A percentile compares a stretch with the other conserved stretches of the same genome.
Evolutionary conservation across 768 basidiomycete species (phyloP).

Genomic region (Boletus tomentosulus): DNA sequence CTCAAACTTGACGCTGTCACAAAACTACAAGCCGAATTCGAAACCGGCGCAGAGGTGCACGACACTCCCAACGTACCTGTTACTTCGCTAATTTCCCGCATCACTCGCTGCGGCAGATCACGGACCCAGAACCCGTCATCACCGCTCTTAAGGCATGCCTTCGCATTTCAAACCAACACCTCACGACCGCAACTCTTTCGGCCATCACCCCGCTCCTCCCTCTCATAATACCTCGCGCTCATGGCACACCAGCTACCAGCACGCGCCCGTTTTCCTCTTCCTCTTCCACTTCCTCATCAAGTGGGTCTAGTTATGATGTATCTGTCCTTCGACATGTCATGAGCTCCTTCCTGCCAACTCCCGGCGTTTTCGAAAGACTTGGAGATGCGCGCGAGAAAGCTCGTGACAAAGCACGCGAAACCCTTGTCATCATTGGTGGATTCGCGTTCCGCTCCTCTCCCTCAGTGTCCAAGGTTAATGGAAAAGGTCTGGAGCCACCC

Average conservation of each 20-base stretch:
- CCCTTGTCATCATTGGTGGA: slow-evolving; percentile 69
- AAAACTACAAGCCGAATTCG: slow-evolving; percentile 74
- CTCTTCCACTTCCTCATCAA: slow-evolving; percentile 45
- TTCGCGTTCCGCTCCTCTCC: slow-evolving; percentile 61
- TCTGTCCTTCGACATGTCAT: slow-evolving; percentile 64
- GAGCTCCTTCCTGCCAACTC: slow-evolving; percentile 63
- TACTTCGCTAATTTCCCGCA: slow-evolving; percentile 11
- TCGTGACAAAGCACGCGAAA: slow-evolving; percentile 71
- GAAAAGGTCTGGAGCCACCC: slow-evolving; percentile 68
- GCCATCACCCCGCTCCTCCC: slow-evolving; percentile 65
- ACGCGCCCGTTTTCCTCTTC: slow-evolving; percentile 46
- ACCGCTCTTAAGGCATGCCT: slow-evolving; percentile 68
- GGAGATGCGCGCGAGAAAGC: slow-evolving; percentile 72
- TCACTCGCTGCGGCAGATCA: slow-evolving; percentile 45
- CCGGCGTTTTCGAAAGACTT: slow-evolving; percentile 77
- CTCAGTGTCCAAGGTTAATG: slow-evolving; percentile 41
- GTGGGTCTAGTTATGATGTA: slow-evolving; percentile 45
- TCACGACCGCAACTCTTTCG: slow-evolving; percentile 72
- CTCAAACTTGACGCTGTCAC: slow-evolving; percentile 75
- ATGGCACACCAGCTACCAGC: slow-evolving; percentile 23
- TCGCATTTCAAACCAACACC: slow-evolving; percentile 76
- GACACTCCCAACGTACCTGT: slow-evolving; percentile 6
- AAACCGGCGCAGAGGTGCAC: slow-evolving; percentile 63
- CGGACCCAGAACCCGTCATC: slow-evolving; percentile 69
- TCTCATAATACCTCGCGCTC: slow-evolving; percentile 48